Evolutionary conservation across 257 asterid species (phyloP).

Genomic region (Apocynum venetum): DNA sequence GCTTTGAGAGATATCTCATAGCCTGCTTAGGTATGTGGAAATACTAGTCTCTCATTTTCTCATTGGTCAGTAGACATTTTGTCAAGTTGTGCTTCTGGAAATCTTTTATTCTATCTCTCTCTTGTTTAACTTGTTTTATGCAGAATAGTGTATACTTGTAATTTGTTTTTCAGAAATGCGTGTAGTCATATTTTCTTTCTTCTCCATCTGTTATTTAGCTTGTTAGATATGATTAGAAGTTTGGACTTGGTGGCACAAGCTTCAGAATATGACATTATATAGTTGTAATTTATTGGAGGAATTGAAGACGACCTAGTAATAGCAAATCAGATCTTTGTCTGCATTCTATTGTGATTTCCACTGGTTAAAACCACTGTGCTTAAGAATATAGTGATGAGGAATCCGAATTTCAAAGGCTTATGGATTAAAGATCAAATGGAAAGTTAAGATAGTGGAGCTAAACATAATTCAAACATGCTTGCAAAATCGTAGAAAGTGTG

Average conservation of each 20-base stretch:
- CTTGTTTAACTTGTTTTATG: not conserved
- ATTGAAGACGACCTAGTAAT: not conserved
- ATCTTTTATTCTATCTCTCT: not conserved
- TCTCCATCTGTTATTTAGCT: not conserved
- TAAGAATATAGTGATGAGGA: not conserved
- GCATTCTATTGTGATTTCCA: not conserved
- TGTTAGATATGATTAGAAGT: not conserved
- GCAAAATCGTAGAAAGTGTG: not conserved
- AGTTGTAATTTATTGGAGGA: not conserved
- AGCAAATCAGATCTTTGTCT: not conserved
- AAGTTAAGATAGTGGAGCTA: not conserved
- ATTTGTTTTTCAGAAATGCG: not conserved
- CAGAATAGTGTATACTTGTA: no score
- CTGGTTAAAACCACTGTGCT: not conserved
- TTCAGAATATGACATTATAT: not conserved
- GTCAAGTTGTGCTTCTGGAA: not conserved
- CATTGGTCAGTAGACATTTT: constrained; percentile 12
- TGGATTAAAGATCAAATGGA: not conserved
- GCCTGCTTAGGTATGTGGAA: constrained; percentile 87
- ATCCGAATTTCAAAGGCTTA: not conserved
- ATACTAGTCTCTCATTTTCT: constrained; percentile 14
- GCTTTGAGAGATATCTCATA: constrained; percentile 98
- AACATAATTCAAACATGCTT: not conserved
- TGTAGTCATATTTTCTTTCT: not conserved
- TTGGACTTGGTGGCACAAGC: not conserved